Conservation (phyloP, 352 stramenopile species). For the Pythium oligandrum region DNA sequence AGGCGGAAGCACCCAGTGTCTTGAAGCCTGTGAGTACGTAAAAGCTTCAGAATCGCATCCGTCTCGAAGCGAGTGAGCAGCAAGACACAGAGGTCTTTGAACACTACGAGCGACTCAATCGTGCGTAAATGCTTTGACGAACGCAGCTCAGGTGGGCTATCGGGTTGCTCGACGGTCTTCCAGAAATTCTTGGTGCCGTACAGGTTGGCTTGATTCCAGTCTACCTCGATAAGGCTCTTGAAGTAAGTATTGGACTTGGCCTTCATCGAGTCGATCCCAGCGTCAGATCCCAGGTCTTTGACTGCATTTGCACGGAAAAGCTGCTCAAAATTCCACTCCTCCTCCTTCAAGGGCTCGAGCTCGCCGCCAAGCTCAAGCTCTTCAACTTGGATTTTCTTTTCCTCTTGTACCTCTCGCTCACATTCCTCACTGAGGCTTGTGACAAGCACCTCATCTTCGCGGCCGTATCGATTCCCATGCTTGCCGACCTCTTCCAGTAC, state of each 20-base stretch:
- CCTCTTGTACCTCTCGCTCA: constrained; percentile 34
- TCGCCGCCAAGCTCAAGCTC: too few species aligned
- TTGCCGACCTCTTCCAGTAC: constrained; percentile 17
- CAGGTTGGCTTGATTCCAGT: constrained; percentile 22
- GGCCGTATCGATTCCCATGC: constrained; percentile 16
- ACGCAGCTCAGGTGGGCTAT: background rate
- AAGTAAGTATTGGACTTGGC: background rate
- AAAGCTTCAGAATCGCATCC: constrained; percentile 24
- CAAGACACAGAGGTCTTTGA: constrained; percentile 32
- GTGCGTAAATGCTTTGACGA: constrained; percentile 19
- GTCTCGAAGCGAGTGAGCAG: constrained; percentile 35
- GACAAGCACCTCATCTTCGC: constrained; percentile 37
- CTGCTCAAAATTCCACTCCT: constrained; percentile 10
- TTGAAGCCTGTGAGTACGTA: constrained; percentile 9
- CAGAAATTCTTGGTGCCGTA: constrained; percentile 49
- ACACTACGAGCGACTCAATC: constrained; percentile 34
- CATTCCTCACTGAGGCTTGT: constrained; percentile 40
- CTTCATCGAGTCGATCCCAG: background rate
- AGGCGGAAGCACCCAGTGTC: too few species aligned
- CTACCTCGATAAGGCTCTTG: constrained; percentile 13
- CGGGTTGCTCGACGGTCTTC: constrained; percentile 6
- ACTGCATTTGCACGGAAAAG: background rate
- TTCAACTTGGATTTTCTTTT: constrained; percentile 9
- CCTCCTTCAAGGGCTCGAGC: constrained; percentile 18
- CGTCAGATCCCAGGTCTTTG: background rate